A percentile compares a stretch with the other conserved stretches of the same genome.
Evolutionary conservation across 1,284 basidiomycete genomes (phyloP).

Genomic region (Melampsora abietis-canadensis): DNA sequence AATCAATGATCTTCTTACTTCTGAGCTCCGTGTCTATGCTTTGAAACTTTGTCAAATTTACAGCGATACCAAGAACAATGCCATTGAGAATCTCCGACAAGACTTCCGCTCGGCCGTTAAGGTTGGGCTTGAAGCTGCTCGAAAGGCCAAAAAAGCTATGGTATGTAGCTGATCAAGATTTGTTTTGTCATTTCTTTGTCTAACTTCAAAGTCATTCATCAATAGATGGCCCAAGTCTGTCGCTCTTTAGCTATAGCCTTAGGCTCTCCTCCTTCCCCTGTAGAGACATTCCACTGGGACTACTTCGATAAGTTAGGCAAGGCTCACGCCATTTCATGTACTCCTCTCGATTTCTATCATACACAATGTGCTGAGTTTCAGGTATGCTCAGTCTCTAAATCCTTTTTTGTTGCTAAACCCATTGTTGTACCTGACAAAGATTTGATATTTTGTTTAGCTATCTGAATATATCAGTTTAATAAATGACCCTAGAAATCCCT

Average conservation of each 20-base stretch:
- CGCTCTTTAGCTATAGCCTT: constrained; percentile 79
- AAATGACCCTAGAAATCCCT: constrained; percentile 85
- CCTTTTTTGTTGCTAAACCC: too few species aligned
- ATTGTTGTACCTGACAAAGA: too few species aligned
- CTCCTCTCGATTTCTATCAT: constrained; percentile 66
- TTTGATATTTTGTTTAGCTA: constrained; percentile 31
- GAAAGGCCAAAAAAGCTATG: constrained; percentile 45
- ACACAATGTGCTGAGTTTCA: constrained; percentile 58
- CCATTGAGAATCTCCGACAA: constrained; percentile 29
- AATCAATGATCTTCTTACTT: constrained; percentile 75
- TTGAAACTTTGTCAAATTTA: constrained; percentile 67
- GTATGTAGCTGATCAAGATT: constrained; percentile 50
- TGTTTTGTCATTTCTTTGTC: constrained; percentile 64
- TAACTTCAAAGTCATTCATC: too few species aligned
- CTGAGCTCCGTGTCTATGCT: constrained; percentile 84
- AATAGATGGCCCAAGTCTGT: constrained; percentile 59
- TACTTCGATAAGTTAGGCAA: constrained; percentile 73
- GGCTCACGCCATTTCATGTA: constrained; percentile 68
- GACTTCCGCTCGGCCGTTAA: not conserved
- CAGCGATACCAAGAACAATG: constrained; percentile 58
- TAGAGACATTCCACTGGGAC: constrained; percentile 74
- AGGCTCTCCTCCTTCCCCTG: constrained; percentile 73
- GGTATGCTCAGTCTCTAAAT: constrained; percentile 43
- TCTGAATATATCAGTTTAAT: constrained; percentile 80
- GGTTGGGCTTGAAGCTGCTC: not conserved